phyloP scores from a whole-genome alignment of 768 basidiomycete genomes.

The Candolleomyces eurysporus region DNA sequence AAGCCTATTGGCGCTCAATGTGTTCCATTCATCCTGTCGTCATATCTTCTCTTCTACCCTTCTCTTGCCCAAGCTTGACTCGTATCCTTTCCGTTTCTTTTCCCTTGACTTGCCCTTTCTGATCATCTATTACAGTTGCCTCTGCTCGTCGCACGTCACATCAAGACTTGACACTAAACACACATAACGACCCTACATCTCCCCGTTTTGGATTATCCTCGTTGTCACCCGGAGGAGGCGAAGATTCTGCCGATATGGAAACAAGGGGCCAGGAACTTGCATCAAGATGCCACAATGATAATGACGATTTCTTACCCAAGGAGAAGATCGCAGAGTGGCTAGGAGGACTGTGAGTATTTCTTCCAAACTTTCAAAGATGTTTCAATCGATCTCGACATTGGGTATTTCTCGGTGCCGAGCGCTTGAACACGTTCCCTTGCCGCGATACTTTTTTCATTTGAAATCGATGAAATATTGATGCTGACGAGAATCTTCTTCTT shows the following conservation, averaged over 20 bases:
- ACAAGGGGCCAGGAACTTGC: slow-evolving; percentile 71
- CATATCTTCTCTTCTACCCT: not conserved
- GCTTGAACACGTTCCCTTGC: not conserved
- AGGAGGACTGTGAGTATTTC: slow-evolving; percentile 76
- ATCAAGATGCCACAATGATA: slow-evolving; percentile 78
- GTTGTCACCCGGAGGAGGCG: slow-evolving; percentile 44
- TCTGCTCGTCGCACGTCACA: slow-evolving; percentile 38
- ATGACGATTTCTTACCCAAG: slow-evolving; percentile 76
- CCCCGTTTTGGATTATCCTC: slow-evolving; percentile 43
- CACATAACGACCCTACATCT: slow-evolving; percentile 45
- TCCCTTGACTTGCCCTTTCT: slow-evolving; percentile 1
- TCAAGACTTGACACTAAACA: slow-evolving; percentile 45
- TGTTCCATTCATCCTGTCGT: not conserved
- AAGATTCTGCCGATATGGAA: slow-evolving; percentile 48
- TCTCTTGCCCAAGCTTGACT: not conserved
- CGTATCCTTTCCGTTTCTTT: not conserved
- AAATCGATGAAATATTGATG: slow-evolving; percentile 7
- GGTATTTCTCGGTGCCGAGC: not conserved
- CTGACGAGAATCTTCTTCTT: not conserved
- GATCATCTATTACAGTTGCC: slow-evolving; percentile 9
- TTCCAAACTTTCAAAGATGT: not conserved
- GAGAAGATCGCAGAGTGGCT: slow-evolving; percentile 98
- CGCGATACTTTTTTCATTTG: slow-evolving; percentile 4
- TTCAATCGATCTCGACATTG: not conserved
- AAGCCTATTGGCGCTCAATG: not conserved